phyloP scores from a whole-genome alignment of 129 eudicot genomes.

The Pittosporum tobira region DNA sequence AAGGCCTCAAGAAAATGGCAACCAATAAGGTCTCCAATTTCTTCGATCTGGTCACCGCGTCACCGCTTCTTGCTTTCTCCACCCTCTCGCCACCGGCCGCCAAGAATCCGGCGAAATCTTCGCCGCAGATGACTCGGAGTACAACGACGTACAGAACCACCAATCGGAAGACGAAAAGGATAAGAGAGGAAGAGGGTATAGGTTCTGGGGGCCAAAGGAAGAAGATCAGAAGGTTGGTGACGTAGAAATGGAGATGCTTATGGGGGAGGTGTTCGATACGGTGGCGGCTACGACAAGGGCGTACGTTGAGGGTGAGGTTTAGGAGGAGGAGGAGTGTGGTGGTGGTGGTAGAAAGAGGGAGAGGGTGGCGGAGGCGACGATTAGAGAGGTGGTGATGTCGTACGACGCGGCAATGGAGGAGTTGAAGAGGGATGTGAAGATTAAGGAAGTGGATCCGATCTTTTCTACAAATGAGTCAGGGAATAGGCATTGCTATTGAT shows the following conservation, averaged over 20 bases:
- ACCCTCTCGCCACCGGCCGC: constrained; percentile 45
- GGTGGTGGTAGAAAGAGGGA: constrained; percentile 20
- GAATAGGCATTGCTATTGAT: too few relatives aligned
- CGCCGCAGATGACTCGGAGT: constrained; percentile 21
- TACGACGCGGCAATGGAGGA: constrained; percentile 74
- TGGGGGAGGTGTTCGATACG: constrained; percentile 65
- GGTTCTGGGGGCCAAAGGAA: too few relatives aligned
- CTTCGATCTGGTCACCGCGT: constrained; percentile 84
- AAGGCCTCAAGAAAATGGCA: constrained; percentile 44
- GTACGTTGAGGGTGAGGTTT: constrained; percentile 70
- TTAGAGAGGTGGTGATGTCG: constrained; percentile 77
- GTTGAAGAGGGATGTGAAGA: constrained; percentile 52
- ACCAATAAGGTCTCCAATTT: constrained; percentile 53
- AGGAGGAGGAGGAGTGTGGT: constrained; percentile 32
- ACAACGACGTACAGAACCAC: constrained; percentile 15
- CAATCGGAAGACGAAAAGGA: constrained; percentile 27
- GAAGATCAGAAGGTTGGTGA: constrained; percentile 11
- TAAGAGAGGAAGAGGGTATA: too few relatives aligned
- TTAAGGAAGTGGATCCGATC: constrained; percentile 47
- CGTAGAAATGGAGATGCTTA: constrained; percentile 41
- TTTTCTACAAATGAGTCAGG: too few relatives aligned
- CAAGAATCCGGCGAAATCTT: constrained; percentile 22
- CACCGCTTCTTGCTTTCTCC: constrained; percentile 72
- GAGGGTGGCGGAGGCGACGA: constrained; percentile 32
- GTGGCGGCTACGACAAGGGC: constrained; percentile 62